Conservation (phyloP, 768 basidiomycete genomes). For the Jaapia argillacea region DNA sequence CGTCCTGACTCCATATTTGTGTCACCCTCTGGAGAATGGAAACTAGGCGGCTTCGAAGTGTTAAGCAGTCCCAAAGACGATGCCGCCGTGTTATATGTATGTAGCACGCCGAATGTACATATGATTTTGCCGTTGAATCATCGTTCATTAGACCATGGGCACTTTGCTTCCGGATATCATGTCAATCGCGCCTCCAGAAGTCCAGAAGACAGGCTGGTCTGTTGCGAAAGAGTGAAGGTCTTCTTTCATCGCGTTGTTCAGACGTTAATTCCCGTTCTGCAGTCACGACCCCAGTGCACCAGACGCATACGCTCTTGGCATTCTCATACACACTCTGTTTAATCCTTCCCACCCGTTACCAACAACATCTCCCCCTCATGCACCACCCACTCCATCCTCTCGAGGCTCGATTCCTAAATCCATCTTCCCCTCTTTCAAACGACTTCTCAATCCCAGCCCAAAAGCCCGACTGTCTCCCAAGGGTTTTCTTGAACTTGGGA, state of each 20-base stretch:
- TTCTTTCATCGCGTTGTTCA: background rate
- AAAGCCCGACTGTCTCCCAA: constrained; percentile 70
- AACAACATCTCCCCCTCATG: constrained; percentile 62
- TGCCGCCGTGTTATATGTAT: constrained; percentile 69
- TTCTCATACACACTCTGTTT: constrained; percentile 80
- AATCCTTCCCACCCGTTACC: constrained; percentile 74
- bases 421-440: constrained; percentile 77
- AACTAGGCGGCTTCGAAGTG: constrained; percentile 89
- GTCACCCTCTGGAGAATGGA: constrained; percentile 94
- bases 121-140: constrained; percentile 9
- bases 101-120: constrained; percentile 20
- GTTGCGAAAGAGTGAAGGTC: constrained; percentile 66
- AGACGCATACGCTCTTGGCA: constrained; percentile 83
- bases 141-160: constrained; percentile 48
- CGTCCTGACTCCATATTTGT: constrained; percentile 75
- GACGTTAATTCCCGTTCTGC: constrained; percentile 5
- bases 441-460: constrained; percentile 82
- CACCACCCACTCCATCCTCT: constrained; percentile 66
- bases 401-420: constrained; percentile 67
- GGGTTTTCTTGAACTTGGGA: constrained; percentile 72
- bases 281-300: constrained; percentile 49
- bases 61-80: constrained; percentile 80
- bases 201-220: constrained; percentile 81
- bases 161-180: constrained; percentile 52
- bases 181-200: constrained; percentile 69